Base-by-base conservation (phyloP, 2,329 filamentous ascomycete genomes). In the Aspergillus eucalypticola region DNA sequence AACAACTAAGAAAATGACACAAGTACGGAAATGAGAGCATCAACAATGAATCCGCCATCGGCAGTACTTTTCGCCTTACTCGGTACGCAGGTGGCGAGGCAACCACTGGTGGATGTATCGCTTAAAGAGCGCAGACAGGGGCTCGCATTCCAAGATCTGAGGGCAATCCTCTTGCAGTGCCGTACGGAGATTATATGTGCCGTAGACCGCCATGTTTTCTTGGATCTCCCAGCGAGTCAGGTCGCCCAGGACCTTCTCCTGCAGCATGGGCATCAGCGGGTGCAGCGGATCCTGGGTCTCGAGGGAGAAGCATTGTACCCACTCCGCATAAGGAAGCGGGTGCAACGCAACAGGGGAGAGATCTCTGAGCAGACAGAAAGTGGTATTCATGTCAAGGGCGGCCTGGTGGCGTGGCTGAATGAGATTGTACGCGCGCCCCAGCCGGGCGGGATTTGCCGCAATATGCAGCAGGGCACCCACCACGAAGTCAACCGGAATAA, bases 401-500 rank as follows among this genome's bases (percentile, higher is more conserved):
- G 64, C 57, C 15, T 62, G 51, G 41, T 65, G 63, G 25, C 63
- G 59, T 5, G 68, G 63, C 3, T 63, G 67, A 2, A 69, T 60
- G 1, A 70, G 59, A 23, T 70, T 60, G 39, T 63, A 70, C 0
- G 67, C 61, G 13, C 64, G 64, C 6, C 67, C 64, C 0, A 67
- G 38, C 21, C 58, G 57, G 1, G 38, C n/a, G 17, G 38, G 13
- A 1, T 55, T 55, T 0, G 66, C 57, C 7, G 71, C 60, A 8
- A 71, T 68, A 15, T 68, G 66, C 23, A 72, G 19, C 8, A 71
- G 61, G 2, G 56, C 54, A 1, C 54, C 21, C 23, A 59, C 60
- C 6, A 71, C 70, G 46, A 64, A 72, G 29, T 72, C 68, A 1
- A 73, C 66, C 0, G 71, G 61, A 1, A 71, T 68, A 35, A 69